phyloP scores from a whole-genome alignment of 225 moss, liverwort and hornwort species.

The Bryum argenteum region DNA sequence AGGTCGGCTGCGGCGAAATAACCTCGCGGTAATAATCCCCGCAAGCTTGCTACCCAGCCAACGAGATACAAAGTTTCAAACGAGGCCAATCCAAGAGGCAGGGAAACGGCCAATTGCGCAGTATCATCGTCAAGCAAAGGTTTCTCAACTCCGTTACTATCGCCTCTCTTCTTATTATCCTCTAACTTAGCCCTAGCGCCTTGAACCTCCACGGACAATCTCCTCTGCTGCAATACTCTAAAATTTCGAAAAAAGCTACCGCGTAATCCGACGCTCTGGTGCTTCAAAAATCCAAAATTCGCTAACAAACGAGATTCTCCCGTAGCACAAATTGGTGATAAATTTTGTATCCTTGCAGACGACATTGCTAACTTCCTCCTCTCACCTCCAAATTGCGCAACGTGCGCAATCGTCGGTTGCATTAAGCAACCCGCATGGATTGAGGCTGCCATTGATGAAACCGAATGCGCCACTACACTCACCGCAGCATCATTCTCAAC shows the following conservation, averaged over 20 bases:
- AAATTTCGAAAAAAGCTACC: conserved; percentile 22
- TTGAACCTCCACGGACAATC: conserved; percentile 5
- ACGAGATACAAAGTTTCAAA: conserved; percentile 60
- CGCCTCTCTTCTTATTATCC: conserved; percentile 36
- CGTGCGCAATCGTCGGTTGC: neutral
- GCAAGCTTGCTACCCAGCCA: conserved; percentile 55
- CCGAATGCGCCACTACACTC: neutral
- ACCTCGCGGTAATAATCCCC: conserved; percentile 44
- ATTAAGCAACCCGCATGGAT: conserved; percentile 13
- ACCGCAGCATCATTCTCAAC: neutral
- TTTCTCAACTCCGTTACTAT: conserved; percentile 33
- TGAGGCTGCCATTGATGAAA: conserved; percentile 8
- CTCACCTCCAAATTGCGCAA: conserved; percentile 5
- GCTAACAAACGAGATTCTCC: conserved; percentile 13
- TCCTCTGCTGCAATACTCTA: conserved; percentile 11
- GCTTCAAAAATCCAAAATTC: neutral
- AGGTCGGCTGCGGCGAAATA: conserved; percentile 60
- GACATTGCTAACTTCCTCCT: conserved; percentile 9
- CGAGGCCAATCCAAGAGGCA: conserved; percentile 56
- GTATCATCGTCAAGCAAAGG: conserved; percentile 42
- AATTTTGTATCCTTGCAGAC: conserved; percentile 2
- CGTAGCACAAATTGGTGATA: neutral
- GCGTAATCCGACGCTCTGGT: conserved; percentile 17
- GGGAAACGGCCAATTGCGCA: conserved; percentile 49
- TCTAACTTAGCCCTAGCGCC: conserved; percentile 33